Evolutionary conservation across 2,329 filamentous ascomycete species (phyloP).

Genomic region (Neonectria magnoliae): DNA sequence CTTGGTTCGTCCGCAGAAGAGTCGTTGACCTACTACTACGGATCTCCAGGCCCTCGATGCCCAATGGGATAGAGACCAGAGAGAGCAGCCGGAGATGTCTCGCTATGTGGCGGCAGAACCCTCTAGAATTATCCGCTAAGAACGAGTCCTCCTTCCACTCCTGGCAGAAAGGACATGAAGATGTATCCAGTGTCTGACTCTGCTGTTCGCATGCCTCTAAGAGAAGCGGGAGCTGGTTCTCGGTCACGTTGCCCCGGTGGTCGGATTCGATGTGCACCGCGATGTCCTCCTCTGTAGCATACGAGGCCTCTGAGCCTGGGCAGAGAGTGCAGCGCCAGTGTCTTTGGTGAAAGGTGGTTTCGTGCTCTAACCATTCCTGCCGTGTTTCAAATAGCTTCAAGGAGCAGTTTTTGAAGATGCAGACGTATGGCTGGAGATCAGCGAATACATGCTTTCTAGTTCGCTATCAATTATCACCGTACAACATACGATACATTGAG

Average conservation of each 20-base stretch:
- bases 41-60: too few relatives aligned
- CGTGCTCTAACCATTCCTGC: constrained; percentile 13
- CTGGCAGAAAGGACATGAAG: too few relatives aligned
- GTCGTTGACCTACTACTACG: too few relatives aligned
- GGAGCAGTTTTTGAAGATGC: constrained; percentile 14
- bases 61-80: too few relatives aligned
- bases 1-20: too few relatives aligned
- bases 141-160: too few relatives aligned
- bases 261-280: not conserved
- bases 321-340: constrained; percentile 4
- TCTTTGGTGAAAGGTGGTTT: constrained; percentile 2
- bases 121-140: too few relatives aligned
- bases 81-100: too few relatives aligned
- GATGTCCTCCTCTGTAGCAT: not conserved
- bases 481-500: not conserved
- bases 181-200: too few relatives aligned
- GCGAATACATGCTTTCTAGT: constrained; percentile 13
- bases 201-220: not conserved
- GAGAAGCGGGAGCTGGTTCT: not conserved
- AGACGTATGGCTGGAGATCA: constrained; percentile 17
- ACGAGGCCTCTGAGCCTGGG: not conserved
- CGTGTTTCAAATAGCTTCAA: constrained; percentile 3
- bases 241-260: not conserved
- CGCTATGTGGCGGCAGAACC: too few relatives aligned
- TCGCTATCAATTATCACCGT: not conserved